Percentiles rank a stretch among this genome's conserved stretches.
phyloP scores from a whole-genome alignment of 1,284 basidiomycete species.

The Omphalotus olearius region DNA sequence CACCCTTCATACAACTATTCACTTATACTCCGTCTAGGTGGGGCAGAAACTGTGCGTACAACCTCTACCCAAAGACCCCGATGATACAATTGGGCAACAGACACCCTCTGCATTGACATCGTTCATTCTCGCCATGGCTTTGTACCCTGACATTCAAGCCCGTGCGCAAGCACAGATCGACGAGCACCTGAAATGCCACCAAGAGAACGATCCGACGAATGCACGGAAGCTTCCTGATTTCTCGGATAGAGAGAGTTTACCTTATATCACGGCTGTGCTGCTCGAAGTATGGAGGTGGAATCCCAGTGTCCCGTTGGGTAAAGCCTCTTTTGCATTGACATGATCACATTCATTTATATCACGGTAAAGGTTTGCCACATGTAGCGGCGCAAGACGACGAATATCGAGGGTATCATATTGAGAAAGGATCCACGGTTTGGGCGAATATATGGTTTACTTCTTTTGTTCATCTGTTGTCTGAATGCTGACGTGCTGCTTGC shows the following conservation, averaged over 20 bases:
- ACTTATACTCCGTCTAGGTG: not conserved
- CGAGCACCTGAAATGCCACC: conserved; percentile 11
- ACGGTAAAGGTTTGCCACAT: conserved; percentile 20
- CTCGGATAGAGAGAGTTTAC: conserved; percentile 13
- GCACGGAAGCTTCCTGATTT: conserved; percentile 14
- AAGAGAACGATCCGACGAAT: conserved; percentile 11
- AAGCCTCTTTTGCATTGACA: not conserved
- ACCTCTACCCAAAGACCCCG: not conserved
- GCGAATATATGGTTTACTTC: conserved; percentile 31
- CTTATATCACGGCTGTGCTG: conserved; percentile 13
- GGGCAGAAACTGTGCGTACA: conserved; percentile 2
- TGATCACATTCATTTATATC: not conserved
- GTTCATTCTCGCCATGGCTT: conserved; percentile 5
- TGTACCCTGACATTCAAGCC: conserved; percentile 7
- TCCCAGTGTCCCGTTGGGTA: conserved; percentile 7
- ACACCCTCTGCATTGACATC: conserved; percentile 1
- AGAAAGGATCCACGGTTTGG: conserved; percentile 25
- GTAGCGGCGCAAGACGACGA: conserved; percentile 20
- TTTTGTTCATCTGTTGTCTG: not conserved
- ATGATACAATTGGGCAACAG: not conserved
- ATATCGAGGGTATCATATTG: conserved; percentile 22
- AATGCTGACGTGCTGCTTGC: not conserved
- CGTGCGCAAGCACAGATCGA: conserved; percentile 11
- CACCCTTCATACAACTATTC: not conserved
- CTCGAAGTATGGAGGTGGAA: conserved; percentile 9